Conservation (phyloP, 176 grass and related monocot genomes). For the Dendrocalamus sinicus region DNA sequence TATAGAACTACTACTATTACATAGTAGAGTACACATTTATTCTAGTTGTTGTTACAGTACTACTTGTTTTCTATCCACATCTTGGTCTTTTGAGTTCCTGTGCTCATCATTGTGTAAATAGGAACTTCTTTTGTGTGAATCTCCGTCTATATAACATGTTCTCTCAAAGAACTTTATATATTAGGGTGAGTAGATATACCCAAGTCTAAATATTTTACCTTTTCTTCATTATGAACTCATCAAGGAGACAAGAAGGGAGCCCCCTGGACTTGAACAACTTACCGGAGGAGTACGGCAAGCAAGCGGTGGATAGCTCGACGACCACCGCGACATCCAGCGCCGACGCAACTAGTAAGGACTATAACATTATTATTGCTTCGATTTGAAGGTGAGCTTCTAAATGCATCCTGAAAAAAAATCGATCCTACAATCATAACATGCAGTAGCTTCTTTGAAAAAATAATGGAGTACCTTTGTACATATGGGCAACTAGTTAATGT, state of each 20-base stretch:
- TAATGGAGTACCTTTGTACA: not conserved
- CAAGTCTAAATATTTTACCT: not conserved
- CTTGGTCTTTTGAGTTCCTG: slow-evolving; percentile 26
- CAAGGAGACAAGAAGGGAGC: slow-evolving; percentile 84
- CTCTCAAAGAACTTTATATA: not conserved
- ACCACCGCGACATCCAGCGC: slow-evolving; percentile 76
- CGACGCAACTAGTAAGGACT: slow-evolving; percentile 53
- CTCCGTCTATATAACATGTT: slow-evolving; percentile 3
- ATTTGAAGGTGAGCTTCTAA: not conserved
- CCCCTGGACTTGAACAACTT: slow-evolving; percentile 93
- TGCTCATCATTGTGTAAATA: slow-evolving; percentile 24
- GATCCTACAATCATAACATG: not conserved
- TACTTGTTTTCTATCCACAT: slow-evolving; percentile 31
- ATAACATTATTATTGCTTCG: not conserved
- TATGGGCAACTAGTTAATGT: not conserved
- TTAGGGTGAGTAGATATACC: no score
- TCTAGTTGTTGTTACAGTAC: slow-evolving; percentile 16
- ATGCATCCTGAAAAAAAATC: not conserved
- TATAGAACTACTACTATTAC: not conserved
- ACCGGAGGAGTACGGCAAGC: slow-evolving; percentile 91
- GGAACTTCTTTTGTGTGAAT: slow-evolving; percentile 21
- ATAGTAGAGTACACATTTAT: not conserved
- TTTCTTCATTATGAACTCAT: slow-evolving; percentile 34
- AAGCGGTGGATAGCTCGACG: slow-evolving; percentile 85
- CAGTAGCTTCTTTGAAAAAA: not conserved